Evolutionary conservation across 345 rosid genomes (phyloP), one percentile per base, ranked within the genome.

Genomic region (Syzygium aqueum): DNA sequence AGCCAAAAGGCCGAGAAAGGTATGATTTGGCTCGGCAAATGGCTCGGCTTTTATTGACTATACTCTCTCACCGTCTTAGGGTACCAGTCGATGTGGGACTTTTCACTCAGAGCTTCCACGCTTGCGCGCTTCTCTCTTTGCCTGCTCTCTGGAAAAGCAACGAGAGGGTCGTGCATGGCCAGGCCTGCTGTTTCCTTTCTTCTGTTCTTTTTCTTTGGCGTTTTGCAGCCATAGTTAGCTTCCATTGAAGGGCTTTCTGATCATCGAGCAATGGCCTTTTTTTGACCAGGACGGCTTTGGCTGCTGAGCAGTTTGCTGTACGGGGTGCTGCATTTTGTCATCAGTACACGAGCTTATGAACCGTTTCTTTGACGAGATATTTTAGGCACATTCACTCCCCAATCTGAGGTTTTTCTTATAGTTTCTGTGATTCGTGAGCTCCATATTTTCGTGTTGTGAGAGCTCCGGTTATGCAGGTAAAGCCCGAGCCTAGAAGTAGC

Each of bases 1-100:
- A 93, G 93, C 94, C 92, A 92, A 93, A 92, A 93, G 94, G 94
- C 95, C 93, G 94, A 93, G 93, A 92, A 93, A 91, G 93, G 92
- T 92, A 93, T 92, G 92, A 43, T 0, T 30, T 52, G 67, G 2
- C 2, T 12, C 0, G 1, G 0, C 4, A 0, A 2, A 8, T 23
- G 13, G 27, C 5, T 23, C 12, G n/a, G n/a, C 0, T 3, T 56
- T 56, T 56, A 56, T 23, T 3, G 8, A 7, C 25, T 4, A 1
- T 21, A 7, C 14, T 17, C 46, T 22, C 37, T 43, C 9, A 2
- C 2, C 5, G 33, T 8, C 50, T 33, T 59, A 25, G 28, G 6
- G 22, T 19, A 3, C 2, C 9, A 2, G 0, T 23, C 86, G 15
- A 63, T 85, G 77, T 85, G 86, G 86, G 86, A 85, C 65, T 50